Conservation (phyloP, 495 filamentous ascomycete genomes). For the Halenospora varia region DNA sequence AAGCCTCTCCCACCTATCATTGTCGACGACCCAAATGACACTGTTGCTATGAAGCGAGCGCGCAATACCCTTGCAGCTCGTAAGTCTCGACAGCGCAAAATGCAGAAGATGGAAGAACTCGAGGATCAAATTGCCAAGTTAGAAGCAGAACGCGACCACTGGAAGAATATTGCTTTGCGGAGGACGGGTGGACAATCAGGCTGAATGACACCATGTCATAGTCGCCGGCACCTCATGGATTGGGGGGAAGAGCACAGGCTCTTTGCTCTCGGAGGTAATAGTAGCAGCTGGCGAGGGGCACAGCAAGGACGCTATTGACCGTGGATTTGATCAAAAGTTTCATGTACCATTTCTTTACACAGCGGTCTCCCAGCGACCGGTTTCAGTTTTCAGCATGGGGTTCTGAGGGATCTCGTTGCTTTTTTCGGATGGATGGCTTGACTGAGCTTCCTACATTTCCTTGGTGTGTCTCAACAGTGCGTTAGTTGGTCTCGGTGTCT, state of each 20-base stretch:
- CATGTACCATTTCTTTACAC: slow-evolving; percentile 14
- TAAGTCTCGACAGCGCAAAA: slow-evolving; percentile 76
- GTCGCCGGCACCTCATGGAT: slow-evolving; percentile 27
- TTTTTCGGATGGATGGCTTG: not conserved
- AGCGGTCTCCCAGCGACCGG: not conserved
- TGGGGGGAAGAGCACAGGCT: slow-evolving; percentile 24
- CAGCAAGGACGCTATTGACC: slow-evolving; percentile 27
- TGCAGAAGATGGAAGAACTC: slow-evolving; percentile 52
- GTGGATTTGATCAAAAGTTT: slow-evolving; percentile 21
- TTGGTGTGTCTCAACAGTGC: not conserved
- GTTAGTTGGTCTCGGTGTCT: slow-evolving; percentile 25
- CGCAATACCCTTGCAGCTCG: slow-evolving; percentile 94
- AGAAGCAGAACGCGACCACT: slow-evolving; percentile 50
- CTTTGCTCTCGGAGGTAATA: slow-evolving; percentile 22
- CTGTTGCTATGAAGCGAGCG: slow-evolving; percentile 81
- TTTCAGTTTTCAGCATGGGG: not conserved
- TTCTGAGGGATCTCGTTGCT: not conserved
- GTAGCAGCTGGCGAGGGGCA: slow-evolving; percentile 19
- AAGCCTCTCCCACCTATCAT: slow-evolving; percentile 79
- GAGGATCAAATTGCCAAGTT: slow-evolving; percentile 48
- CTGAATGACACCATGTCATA: slow-evolving; percentile 23
- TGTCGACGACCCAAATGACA: slow-evolving; percentile 67
- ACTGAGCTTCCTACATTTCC: slow-evolving; percentile 1
- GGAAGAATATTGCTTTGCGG: slow-evolving; percentile 50
- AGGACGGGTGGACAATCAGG: slow-evolving; percentile 23